Conservation (phyloP, 176 grass and related monocot species). For the Eremochloa ophiuroides region DNA sequence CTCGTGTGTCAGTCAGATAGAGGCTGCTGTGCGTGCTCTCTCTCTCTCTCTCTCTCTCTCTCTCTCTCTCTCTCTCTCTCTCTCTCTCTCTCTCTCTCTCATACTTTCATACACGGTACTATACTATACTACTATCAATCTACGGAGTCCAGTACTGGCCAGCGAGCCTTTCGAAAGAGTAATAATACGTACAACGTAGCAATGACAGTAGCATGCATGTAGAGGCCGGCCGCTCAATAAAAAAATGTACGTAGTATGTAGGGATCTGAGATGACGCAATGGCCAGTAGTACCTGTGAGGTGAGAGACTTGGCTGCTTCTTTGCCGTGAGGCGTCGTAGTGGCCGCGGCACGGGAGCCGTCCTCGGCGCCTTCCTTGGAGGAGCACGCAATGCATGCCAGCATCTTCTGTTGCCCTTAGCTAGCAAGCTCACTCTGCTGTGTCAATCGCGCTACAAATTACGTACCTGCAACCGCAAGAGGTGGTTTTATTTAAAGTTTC, state of each 20-base stretch:
- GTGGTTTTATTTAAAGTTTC: not conserved
- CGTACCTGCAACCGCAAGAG: not conserved
- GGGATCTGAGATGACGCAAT: too few species aligned
- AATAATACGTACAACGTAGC: not conserved
- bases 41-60: not conserved
- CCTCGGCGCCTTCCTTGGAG: slow-evolving; percentile 75
- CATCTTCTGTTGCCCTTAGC: slow-evolving; percentile 24
- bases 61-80: not conserved
- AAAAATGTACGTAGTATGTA: too few species aligned
- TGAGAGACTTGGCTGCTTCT: slow-evolving; percentile 74
- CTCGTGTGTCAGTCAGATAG: not conserved
- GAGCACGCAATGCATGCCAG: slow-evolving; percentile 93
- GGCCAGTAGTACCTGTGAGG: slow-evolving; percentile 90
- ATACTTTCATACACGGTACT: too few species aligned
- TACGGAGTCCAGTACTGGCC: too few species aligned
- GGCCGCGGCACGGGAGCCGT: slow-evolving; percentile 56
- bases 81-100: too few species aligned
- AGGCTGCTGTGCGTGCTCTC: not conserved
- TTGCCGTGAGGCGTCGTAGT: slow-evolving; percentile 34
- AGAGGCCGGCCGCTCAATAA: too few species aligned
- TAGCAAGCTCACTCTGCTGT: not conserved
- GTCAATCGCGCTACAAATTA: not conserved
- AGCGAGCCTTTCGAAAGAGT: slow-evolving; percentile 3
- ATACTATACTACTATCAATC: not conserved
- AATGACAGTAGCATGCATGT: not conserved